Conservation (phyloP, 768 basidiomycete species). For the Daedaleopsis nitida region DNA sequence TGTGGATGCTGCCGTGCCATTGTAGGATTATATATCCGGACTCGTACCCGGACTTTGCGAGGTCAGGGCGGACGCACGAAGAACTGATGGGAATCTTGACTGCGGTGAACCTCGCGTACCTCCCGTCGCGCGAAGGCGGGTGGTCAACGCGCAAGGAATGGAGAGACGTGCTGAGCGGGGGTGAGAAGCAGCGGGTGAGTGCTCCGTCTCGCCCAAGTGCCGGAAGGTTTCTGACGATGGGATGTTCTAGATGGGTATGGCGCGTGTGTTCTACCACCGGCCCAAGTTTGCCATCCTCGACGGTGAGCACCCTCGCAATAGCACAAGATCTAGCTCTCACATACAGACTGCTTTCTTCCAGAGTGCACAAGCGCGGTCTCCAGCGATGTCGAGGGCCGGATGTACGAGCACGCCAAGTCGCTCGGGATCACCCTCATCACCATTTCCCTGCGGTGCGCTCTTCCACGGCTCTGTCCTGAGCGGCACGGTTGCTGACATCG, state of each 20-base stretch:
- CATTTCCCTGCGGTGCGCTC: slow-evolving; percentile 76
- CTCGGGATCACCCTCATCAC: slow-evolving; percentile 92
- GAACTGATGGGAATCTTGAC: slow-evolving; percentile 80
- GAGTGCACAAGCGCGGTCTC: slow-evolving; percentile 97
- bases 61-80: slow-evolving; percentile 58
- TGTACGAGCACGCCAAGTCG: slow-evolving; percentile 93
- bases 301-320: slow-evolving; percentile 48
- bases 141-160: slow-evolving; percentile 92
- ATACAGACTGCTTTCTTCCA: slow-evolving; percentile 25
- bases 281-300: slow-evolving; percentile 86
- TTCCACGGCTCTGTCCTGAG: neutral
- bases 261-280: slow-evolving; percentile 87
- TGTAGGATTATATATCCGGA: slow-evolving; percentile 84
- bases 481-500: neutral
- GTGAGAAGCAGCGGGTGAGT: slow-evolving; percentile 90
- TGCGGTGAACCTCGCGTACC: slow-evolving; percentile 80
- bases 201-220: neutral
- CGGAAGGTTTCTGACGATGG: no score
- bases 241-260: slow-evolving; percentile 74
- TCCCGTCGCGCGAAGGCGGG: slow-evolving; percentile 87
- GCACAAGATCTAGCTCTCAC: neutral
- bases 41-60: slow-evolving; percentile 71
- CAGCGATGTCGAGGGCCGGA: slow-evolving; percentile 91
- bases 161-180: slow-evolving; percentile 94
- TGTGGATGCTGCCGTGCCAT: neutral